Conservation (phyloP, 768 basidiomycete genomes). For the Boletus vermiculosoides region DNA sequence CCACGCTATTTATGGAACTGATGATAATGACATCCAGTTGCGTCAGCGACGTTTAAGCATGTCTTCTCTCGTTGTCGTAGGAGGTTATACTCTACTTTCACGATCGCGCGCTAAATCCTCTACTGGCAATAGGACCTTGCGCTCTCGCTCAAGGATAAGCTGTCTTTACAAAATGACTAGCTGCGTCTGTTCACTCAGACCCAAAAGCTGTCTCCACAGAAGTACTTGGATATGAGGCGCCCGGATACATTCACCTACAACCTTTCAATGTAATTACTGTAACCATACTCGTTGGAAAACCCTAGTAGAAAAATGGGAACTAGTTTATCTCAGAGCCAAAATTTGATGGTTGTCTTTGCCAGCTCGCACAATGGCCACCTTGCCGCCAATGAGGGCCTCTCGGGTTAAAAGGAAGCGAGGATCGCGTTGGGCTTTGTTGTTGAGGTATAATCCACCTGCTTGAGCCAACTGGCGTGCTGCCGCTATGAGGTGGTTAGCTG, state of each 20-base stretch:
- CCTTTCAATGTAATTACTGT: conserved; percentile 10
- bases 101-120: background rate
- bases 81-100: background rate
- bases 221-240: background rate
- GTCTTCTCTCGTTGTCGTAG: conserved; percentile 26
- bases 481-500: conserved; percentile 40
- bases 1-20: conserved; percentile 7
- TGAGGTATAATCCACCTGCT: conserved; percentile 70
- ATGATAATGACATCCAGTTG: background rate
- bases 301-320: background rate
- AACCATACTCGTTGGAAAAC: background rate
- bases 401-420: conserved; percentile 40
- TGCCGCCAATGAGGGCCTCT: conserved; percentile 56
- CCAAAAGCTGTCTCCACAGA: background rate
- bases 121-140: conserved; percentile 25
- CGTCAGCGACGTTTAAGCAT: conserved; percentile 15
- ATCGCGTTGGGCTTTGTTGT: conserved; percentile 59
- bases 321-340: conserved; percentile 38
- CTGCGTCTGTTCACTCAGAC: background rate
- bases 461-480: conserved; percentile 62
- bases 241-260: background rate
- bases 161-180: background rate
- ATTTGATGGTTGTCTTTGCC: conserved; percentile 73
- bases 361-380: conserved; percentile 63
- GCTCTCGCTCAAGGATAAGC: conserved; percentile 6